A percentile compares a stretch with the other conserved stretches of the same genome.
Evolutionary conservation across 441 rosid species (phyloP).

Genomic region (Breynia disticha): DNA sequence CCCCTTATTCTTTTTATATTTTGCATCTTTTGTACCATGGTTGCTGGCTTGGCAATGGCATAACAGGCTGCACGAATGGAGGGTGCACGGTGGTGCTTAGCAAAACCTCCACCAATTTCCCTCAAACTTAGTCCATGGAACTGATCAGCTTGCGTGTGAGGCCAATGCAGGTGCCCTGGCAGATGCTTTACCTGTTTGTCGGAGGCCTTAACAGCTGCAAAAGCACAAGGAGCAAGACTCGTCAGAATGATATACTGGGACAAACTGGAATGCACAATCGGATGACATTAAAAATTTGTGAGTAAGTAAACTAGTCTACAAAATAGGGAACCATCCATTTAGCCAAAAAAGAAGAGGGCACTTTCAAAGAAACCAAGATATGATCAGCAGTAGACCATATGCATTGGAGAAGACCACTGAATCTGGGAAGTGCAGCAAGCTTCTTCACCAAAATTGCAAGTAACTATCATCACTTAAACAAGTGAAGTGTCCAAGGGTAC

Average conservation of each 20-base stretch:
- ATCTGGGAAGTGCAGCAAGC: too few relatives aligned
- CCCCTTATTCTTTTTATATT: slow-evolving; percentile 81
- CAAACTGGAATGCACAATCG: not conserved
- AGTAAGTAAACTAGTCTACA: too few relatives aligned
- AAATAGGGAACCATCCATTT: too few relatives aligned
- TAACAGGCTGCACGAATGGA: slow-evolving; percentile 82
- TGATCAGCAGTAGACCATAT: too few relatives aligned
- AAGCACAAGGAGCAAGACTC: slow-evolving; percentile 13
- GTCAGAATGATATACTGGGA: slow-evolving; percentile 9
- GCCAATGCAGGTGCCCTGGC: slow-evolving; percentile 78
- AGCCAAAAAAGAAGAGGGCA: too few relatives aligned
- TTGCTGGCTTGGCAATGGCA: slow-evolving; percentile 83
- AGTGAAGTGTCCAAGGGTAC: too few relatives aligned
- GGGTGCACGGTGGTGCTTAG: slow-evolving; percentile 91
- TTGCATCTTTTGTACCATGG: slow-evolving; percentile 96
- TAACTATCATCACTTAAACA: too few relatives aligned
- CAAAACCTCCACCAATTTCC: slow-evolving; percentile 97
- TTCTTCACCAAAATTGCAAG: too few relatives aligned
- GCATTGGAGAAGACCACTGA: too few relatives aligned
- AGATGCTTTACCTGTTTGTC: slow-evolving; percentile 37
- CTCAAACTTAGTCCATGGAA: slow-evolving; percentile 77
- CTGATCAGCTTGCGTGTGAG: slow-evolving; percentile 84
- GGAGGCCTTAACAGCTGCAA: slow-evolving; percentile 39
- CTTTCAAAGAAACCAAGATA: too few relatives aligned
- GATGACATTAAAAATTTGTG: too few relatives aligned